A percentile compares a stretch with the other conserved stretches of the same genome.
Evolutionary conservation across 768 basidiomycete genomes (phyloP).

Genomic region (Leccinellum luteum): DNA sequence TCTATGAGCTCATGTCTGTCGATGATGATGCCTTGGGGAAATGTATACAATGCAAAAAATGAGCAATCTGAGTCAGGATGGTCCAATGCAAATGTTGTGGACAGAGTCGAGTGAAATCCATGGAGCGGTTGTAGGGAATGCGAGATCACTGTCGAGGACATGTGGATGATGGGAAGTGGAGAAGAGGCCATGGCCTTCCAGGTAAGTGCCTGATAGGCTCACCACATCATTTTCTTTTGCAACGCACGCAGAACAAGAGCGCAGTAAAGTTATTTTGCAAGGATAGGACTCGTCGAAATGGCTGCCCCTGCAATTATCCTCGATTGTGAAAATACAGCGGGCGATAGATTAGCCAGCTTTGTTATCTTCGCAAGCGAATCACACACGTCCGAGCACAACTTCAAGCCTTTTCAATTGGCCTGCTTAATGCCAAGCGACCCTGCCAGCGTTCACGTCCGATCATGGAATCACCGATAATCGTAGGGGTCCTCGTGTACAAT

Average conservation of each 20-base stretch:
- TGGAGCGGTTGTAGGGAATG: constrained; percentile 21
- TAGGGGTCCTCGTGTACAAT: not conserved
- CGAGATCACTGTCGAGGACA: constrained; percentile 19
- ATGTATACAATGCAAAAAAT: constrained; percentile 33
- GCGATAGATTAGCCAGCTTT: no score
- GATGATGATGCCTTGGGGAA: constrained; percentile 41
- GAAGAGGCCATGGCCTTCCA: no score
- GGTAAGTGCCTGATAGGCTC: no score
- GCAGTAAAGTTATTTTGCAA: no score
- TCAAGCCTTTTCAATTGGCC: no score
- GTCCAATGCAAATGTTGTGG: constrained; percentile 20
- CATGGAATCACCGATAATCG: not conserved
- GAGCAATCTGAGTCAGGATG: constrained; percentile 16
- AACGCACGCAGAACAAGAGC: no score
- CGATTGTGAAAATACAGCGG: no score
- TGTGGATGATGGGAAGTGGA: constrained; percentile 13
- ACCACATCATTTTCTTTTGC: no score
- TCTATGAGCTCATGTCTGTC: constrained; percentile 44
- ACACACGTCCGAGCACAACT: no score
- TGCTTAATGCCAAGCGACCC: not conserved
- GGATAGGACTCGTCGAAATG: no score
- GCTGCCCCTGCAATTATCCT: no score
- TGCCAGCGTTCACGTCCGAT: not conserved
- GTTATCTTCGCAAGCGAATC: no score
- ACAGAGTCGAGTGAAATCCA: constrained; percentile 33